phyloP scores from a whole-genome alignment of 371 early-diverging fungal species.

The Rhizopus delemar region DNA sequence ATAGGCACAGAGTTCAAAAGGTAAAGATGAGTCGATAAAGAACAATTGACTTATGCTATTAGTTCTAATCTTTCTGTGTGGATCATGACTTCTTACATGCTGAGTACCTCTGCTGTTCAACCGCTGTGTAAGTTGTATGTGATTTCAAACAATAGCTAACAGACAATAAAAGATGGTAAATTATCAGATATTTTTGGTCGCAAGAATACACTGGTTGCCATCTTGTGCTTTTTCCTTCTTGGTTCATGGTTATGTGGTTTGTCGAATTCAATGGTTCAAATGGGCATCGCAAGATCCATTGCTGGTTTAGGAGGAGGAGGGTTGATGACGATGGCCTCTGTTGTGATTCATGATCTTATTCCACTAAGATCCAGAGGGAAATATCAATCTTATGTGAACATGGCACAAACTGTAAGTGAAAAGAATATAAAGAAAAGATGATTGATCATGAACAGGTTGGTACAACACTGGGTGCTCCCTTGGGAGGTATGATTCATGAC shows the following conservation, averaged over 20 bases:
- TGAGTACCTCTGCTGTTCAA: slow-evolving; percentile 72
- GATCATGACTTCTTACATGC: slow-evolving; percentile 74
- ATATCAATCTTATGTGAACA: slow-evolving; percentile 45
- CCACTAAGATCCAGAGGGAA: slow-evolving; percentile 38
- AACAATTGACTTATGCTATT: background rate
- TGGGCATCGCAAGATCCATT: slow-evolving; percentile 75
- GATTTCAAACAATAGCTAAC: background rate
- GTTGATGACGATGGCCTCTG: slow-evolving; percentile 41
- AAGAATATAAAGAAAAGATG: background rate
- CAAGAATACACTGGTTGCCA: slow-evolving; percentile 31
- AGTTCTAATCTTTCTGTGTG: slow-evolving; percentile 58
- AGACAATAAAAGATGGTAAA: slow-evolving; percentile 29
- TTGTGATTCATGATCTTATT: slow-evolving; percentile 41
- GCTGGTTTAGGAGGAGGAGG: slow-evolving; percentile 85
- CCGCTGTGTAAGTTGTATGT: slow-evolving; percentile 60
- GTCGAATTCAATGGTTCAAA: slow-evolving; percentile 56
- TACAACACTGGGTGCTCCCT: slow-evolving; percentile 38
- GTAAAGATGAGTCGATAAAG: slow-evolving; percentile 8
- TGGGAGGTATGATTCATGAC: slow-evolving; percentile 57
- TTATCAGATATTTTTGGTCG: slow-evolving; percentile 45
- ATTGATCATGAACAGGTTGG: slow-evolving; percentile 22
- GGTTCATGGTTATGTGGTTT: slow-evolving; percentile 55
- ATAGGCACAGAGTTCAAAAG: slow-evolving; percentile 74
- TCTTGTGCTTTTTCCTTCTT: slow-evolving; percentile 31
- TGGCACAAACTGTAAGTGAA: slow-evolving; percentile 39